Percentiles rank a stretch among this genome's conserved stretches.
These are phyloP conservation scores for Orobanche coerulescens DNA, from an alignment of 257 asterid genomes.

Conservation along the genomic window DNA sequence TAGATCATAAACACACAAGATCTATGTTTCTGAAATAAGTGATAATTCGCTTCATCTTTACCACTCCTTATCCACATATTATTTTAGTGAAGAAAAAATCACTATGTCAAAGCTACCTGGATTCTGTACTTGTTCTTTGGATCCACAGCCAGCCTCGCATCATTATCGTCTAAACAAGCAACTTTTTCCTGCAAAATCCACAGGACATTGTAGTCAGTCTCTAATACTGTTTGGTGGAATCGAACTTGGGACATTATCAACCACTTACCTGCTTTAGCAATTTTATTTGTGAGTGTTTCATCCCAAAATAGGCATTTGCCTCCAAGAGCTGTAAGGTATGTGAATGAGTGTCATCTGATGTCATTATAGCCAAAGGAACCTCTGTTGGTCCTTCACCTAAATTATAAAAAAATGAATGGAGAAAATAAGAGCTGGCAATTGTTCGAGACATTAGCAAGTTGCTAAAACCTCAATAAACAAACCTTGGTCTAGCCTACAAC, in stretches of 20 bases:
- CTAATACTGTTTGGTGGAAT: background rate
- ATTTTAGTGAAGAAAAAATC: background rate
- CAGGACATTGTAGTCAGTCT: conserved; percentile 16
- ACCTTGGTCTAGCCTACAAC: conserved; percentile 69
- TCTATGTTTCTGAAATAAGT: conserved; percentile 8
- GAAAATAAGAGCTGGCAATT: conserved; percentile 15
- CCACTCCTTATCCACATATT: conserved; percentile 9
- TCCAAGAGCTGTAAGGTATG: conserved; percentile 66
- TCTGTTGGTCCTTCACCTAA: conserved; percentile 62
- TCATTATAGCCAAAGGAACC: conserved; percentile 91
- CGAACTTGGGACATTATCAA: conserved; percentile 6
- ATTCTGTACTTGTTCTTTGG: conserved; percentile 65
- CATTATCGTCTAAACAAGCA: conserved; percentile 97
- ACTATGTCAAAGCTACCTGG: conserved; percentile 50
- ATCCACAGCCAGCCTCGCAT: conserved; percentile 88
- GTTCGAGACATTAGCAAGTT: conserved; percentile 11
- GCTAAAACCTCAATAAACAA: conserved; percentile 25
- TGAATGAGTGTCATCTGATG: conserved; percentile 93
- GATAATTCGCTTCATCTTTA: conserved; percentile 9
- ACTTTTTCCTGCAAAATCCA: conserved; percentile 75
- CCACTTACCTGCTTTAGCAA: conserved; percentile 77
- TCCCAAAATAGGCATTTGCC: conserved; percentile 81
- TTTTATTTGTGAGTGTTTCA: conserved; percentile 80
- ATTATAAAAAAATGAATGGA: background rate
- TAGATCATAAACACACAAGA: conserved; percentile 7